Conservation (phyloP, 768 basidiomycete species). For the Hygrocybe punicea region DNA sequence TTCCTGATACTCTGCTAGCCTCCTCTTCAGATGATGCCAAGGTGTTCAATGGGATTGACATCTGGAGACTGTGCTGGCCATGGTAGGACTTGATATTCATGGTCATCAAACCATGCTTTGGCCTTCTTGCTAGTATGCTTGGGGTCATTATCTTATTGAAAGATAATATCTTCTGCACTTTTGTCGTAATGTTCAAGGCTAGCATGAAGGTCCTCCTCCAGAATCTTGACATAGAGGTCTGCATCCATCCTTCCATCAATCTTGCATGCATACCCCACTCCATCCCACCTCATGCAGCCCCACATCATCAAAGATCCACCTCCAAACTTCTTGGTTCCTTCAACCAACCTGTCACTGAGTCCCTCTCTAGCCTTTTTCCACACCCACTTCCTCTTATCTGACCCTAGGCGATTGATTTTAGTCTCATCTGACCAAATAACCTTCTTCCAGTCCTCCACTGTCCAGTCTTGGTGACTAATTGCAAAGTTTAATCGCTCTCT, state of each 20-base stretch:
- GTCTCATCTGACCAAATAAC: no score
- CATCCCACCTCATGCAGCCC: slow-evolving; percentile 25
- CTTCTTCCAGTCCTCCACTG: slow-evolving; percentile 7
- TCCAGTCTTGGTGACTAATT: slow-evolving; percentile 19
- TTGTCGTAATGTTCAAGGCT: slow-evolving; percentile 9
- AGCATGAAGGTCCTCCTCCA: slow-evolving; percentile 17
- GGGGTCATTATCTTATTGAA: slow-evolving; percentile 37
- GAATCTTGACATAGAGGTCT: slow-evolving; percentile 20
- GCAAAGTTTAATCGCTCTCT: slow-evolving; percentile 12
- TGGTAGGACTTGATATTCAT: slow-evolving; percentile 24
- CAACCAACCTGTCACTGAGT: no score
- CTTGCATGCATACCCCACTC: slow-evolving; percentile 14
- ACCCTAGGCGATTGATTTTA: slow-evolving; percentile 1
- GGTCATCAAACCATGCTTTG: slow-evolving; percentile 27
- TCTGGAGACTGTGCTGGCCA: slow-evolving; percentile 29
- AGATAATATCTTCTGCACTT: slow-evolving; percentile 4
- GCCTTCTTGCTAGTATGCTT: slow-evolving; percentile 34
- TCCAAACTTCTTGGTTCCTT: slow-evolving; percentile 24
- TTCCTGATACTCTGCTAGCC: not conserved
- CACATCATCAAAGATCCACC: slow-evolving; percentile 27
- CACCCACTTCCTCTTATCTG: slow-evolving; percentile 12
- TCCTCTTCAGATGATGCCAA: slow-evolving; percentile 22
- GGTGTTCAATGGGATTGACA: slow-evolving; percentile 30
- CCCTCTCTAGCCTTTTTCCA: slow-evolving; percentile 21
- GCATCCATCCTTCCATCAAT: slow-evolving; percentile 26